These are phyloP conservation scores for Trametes meyenii DNA, from an alignment of 768 basidiomycete species.

Conservation along the genomic window DNA sequence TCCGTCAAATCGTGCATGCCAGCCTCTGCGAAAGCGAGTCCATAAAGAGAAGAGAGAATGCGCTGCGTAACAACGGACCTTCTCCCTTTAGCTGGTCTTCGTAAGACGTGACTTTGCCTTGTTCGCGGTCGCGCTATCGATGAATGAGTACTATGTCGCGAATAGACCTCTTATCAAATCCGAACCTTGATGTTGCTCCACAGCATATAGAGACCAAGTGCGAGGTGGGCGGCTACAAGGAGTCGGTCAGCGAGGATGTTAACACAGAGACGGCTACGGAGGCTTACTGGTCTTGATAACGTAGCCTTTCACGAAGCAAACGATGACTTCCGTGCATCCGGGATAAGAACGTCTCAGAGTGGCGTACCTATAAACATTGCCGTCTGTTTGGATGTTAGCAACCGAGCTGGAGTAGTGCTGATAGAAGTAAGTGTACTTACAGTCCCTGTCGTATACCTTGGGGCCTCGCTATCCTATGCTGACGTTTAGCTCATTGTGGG, in stretches of 20 bases:
- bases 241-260: background rate
- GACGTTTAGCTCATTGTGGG: background rate
- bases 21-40: constrained; percentile 15
- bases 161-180: no score
- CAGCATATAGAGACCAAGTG: constrained; percentile 23
- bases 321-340: background rate
- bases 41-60: background rate
- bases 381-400: background rate
- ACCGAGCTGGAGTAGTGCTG: background rate
- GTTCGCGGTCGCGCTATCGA: constrained; percentile 19
- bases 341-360: background rate
- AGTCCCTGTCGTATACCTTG: constrained; percentile 22
- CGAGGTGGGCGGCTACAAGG: constrained; percentile 8
- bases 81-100: constrained; percentile 27
- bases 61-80: background rate
- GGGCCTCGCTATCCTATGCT: constrained; percentile 20
- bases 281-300: constrained; percentile 24
- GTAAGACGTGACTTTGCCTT: constrained; percentile 18
- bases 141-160: background rate
- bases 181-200: constrained; percentile 24
- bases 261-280: no score
- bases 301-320: constrained; percentile 8
- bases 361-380: constrained; percentile 26
- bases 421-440: background rate
- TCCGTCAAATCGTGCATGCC: constrained; percentile 27